These are phyloP conservation scores for Phialocephala subalpina DNA, from an alignment of 2,329 filamentous ascomycete genomes.

Conservation along the genomic window DNA sequence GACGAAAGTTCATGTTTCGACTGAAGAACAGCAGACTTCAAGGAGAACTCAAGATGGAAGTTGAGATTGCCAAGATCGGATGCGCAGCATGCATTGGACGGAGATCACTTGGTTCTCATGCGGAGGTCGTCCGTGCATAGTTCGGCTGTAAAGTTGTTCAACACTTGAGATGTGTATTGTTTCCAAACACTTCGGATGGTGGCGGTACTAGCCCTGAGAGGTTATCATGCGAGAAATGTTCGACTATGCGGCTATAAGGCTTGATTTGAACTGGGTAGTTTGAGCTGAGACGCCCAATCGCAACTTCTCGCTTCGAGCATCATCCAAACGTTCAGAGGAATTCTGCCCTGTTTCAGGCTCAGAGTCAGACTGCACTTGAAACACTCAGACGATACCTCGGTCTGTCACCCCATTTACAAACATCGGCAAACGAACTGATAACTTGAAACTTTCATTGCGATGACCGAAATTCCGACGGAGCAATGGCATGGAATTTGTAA, in stretches of 20 bases:
- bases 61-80: conserved; percentile 10
- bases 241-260: neutral
- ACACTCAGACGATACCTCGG: neutral
- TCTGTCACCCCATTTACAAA: neutral
- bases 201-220: neutral
- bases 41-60: neutral
- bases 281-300: neutral
- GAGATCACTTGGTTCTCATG: conserved; percentile 8
- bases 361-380: neutral
- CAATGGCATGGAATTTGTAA: neutral
- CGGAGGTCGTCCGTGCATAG: conserved; percentile 2
- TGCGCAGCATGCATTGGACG: conserved; percentile 10
- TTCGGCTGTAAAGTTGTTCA: conserved; percentile 4
- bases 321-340: neutral
- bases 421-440: neutral
- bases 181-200: conserved; percentile 15
- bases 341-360: neutral
- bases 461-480: neutral
- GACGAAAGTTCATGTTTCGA: neutral
- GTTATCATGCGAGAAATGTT: conserved; percentile 28
- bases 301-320: neutral
- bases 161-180: conserved; percentile 8
- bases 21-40: conserved; percentile 9
- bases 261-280: neutral
- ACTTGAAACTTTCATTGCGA: neutral